Base-by-base conservation (phyloP, 768 basidiomycete genomes). In the Termitomyces sp. region DNA sequence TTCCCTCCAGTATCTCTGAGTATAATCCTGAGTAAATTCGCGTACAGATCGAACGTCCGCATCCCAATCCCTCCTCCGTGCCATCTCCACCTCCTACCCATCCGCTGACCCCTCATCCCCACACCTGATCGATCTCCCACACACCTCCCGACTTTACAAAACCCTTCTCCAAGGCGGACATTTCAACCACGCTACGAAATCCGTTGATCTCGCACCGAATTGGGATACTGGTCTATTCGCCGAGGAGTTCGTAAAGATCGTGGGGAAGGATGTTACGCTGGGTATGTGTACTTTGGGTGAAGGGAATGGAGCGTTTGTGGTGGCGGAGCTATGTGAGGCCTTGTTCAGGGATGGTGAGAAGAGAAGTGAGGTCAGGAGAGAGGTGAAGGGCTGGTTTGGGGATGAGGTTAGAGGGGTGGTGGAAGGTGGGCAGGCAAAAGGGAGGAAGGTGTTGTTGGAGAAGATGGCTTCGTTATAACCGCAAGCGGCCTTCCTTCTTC, bases 161-260 rank as follows among this genome's bases (percentile, higher is more conserved):
- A 86, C 86, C 6, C 84, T 97, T 6, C 80, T 97, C 1, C 93
- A 96, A 70, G 95, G 95, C 5, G 95, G 95, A 0, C 94, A 96
- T 70, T 97, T 87, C 74, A 86, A 85, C 62, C 87, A 86, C 37
- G 71, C 81, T 0, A 81, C 85, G 2, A 79, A 80, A 25, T 63
- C 80, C 2, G 77, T 96, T 42, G 81, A 83, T 37, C 79, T 72
- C 7, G 77, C 82, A 2, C 66, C 81, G 2, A 65, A 72, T 1
- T 94, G 88, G 80, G 84, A 87, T 20, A 76, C 87, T 0, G 69
- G 73, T 1, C 73, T 72, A 1, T 93, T 93, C 63, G 91, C 89
- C 0, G 72, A 74, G 3, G 69, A 74, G 11, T 89, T 92, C 68
- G 72, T 89, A 29, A 70, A 78, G 14, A 65, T 73, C 4, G 83